A percentile compares a stretch with the other conserved stretches of the same genome.
Conservation (phyloP, 139 green algal genomes). For the Coelastrella sp. region DNA sequence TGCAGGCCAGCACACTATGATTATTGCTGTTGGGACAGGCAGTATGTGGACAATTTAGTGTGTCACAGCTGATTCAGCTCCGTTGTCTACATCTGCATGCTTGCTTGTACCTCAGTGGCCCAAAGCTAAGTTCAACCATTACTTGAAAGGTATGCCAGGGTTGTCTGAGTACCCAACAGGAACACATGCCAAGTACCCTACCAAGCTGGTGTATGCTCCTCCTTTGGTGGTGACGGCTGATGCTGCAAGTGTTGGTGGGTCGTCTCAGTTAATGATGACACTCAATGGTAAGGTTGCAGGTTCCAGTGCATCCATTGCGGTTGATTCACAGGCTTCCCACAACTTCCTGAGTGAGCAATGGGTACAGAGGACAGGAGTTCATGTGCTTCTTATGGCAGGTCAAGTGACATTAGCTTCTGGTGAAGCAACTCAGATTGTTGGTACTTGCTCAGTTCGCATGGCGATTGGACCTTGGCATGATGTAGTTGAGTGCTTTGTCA, state of each 20-base stretch:
- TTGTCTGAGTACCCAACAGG: background rate
- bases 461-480: background rate
- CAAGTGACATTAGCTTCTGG: background rate
- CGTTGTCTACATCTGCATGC: constrained; percentile 10
- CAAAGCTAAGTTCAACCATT: constrained; percentile 14
- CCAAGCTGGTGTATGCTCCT: constrained; percentile 9
- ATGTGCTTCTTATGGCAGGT: background rate
- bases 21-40: constrained; percentile 6
- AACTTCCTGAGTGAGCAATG: constrained; percentile 12
- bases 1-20: constrained; percentile 14
- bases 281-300: background rate
- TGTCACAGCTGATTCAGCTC: background rate
- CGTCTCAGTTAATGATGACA: background rate
- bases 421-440: background rate
- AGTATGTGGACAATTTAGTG: background rate
- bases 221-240: background rate
- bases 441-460: background rate
- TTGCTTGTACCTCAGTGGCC: constrained; percentile 24
- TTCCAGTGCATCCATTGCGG: background rate
- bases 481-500: background rate
- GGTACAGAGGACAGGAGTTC: background rate
- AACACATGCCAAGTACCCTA: background rate
- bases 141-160: constrained; percentile 18
- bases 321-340: background rate
- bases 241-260: background rate